These are phyloP conservation scores for Blastobotrys peoriensis DNA, from an alignment of 805 yeast species.

Conservation along the genomic window DNA sequence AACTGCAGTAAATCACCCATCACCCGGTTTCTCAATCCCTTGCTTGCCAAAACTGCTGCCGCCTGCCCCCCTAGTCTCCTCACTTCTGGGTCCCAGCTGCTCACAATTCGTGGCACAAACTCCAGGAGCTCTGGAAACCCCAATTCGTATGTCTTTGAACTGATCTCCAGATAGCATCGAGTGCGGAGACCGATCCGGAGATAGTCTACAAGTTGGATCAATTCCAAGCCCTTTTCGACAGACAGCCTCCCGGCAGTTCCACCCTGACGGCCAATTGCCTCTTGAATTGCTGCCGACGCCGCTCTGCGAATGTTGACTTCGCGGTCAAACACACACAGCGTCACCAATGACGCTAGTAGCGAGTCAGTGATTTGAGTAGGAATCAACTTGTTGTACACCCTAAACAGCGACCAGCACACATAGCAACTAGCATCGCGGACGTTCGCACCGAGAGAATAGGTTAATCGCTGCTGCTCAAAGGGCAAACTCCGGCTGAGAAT, in stretches of 20 bases:
- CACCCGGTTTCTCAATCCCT: neutral
- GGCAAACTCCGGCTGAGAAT: constrained; percentile 45
- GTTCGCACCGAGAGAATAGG: constrained; percentile 54
- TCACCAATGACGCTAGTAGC: constrained; percentile 37
- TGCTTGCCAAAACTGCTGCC: constrained; percentile 20
- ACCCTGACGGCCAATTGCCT: constrained; percentile 72
- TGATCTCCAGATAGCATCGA: constrained; percentile 36
- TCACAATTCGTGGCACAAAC: constrained; percentile 31
- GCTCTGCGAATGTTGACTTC: constrained; percentile 76
- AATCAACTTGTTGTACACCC: constrained; percentile 31
- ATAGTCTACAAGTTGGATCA: constrained; percentile 58
- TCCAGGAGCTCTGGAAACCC: constrained; percentile 22
- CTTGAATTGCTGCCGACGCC: constrained; percentile 82
- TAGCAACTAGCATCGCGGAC: constrained; percentile 83
- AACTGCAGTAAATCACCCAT: neutral
- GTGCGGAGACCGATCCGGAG: constrained; percentile 40
- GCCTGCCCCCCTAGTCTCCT: constrained; percentile 39
- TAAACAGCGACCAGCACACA: constrained; percentile 70
- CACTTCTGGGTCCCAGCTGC: constrained; percentile 37
- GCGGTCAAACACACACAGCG: constrained; percentile 58
- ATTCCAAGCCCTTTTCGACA: constrained; percentile 30
- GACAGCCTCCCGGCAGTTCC: constrained; percentile 20
- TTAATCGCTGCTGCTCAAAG: constrained; percentile 51
- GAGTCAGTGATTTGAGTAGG: constrained; percentile 11
- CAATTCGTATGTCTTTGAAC: constrained; percentile 23